Percentiles rank a stretch among this genome's conserved stretches.
Conservation (phyloP, 2,329 filamentous ascomycete species). For the Pyrenochaeta sp. region DNA sequence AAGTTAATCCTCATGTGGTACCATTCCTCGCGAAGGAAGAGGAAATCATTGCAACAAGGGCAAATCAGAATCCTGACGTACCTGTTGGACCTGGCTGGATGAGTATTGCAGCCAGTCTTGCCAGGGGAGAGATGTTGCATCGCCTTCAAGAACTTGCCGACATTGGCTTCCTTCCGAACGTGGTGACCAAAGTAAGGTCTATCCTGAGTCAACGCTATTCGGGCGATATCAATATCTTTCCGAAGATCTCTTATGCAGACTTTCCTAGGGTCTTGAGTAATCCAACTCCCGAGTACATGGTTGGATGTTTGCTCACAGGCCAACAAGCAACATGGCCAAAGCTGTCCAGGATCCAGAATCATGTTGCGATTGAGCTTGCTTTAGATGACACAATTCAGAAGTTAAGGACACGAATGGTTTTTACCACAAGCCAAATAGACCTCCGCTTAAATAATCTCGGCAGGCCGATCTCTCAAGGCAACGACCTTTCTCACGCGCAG, state of each 20-base stretch:
- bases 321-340: slow-evolving; percentile 93
- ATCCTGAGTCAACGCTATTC: slow-evolving; percentile 91
- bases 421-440: slow-evolving; percentile 69
- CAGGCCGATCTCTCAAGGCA: slow-evolving; percentile 38
- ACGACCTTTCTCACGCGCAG: slow-evolving; percentile 18
- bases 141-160: slow-evolving; percentile 82
- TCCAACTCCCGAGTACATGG: slow-evolving; percentile 86
- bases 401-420: slow-evolving; percentile 73
- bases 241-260: slow-evolving; percentile 77
- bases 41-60: slow-evolving; percentile 53
- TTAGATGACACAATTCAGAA: slow-evolving; percentile 78
- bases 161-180: slow-evolving; percentile 79
- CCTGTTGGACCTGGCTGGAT: slow-evolving; percentile 66
- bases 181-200: slow-evolving; percentile 79
- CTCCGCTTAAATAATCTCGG: slow-evolving; percentile 32
- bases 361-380: slow-evolving; percentile 87
- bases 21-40: slow-evolving; percentile 84
- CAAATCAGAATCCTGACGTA: slow-evolving; percentile 44
- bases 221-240: slow-evolving; percentile 93
- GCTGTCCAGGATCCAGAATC: slow-evolving; percentile 82
- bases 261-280: slow-evolving; percentile 82
- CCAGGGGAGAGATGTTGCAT: slow-evolving; percentile 81
- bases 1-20: slow-evolving; percentile 93
- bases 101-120: slow-evolving; percentile 72
- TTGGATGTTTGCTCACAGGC: slow-evolving; percentile 76